Percentiles rank a stretch among this genome's conserved stretches.
Conservation (phyloP, 2,329 filamentous ascomycete species). For the Beauveria sp. region DNA sequence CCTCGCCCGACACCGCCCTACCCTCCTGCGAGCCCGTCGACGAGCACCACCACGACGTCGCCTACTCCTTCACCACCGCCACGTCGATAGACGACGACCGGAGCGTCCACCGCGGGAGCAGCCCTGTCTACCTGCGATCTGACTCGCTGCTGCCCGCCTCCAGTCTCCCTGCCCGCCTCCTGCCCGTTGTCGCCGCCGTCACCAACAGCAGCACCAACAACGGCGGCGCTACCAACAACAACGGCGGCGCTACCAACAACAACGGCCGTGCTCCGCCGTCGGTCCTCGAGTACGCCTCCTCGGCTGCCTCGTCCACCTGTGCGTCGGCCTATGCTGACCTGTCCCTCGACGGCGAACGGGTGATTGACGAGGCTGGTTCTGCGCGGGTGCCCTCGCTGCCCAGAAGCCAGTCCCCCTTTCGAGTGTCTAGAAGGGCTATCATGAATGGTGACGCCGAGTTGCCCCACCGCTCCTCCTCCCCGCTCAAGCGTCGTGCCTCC, state of each 20-base stretch:
- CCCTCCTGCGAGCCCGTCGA: slow-evolving; percentile 45
- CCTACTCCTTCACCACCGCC: slow-evolving; percentile 41
- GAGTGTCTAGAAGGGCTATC: slow-evolving; percentile 42
- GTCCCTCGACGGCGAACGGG: slow-evolving; percentile 48
- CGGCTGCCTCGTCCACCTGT: slow-evolving; percentile 51
- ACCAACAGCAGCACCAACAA: not conserved
- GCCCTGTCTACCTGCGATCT: slow-evolving; percentile 33
- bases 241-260: slow-evolving; percentile 7
- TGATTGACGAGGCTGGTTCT: slow-evolving; percentile 38
- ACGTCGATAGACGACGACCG: slow-evolving; percentile 18
- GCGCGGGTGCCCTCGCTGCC: slow-evolving; percentile 24
- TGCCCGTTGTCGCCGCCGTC: slow-evolving; percentile 30
- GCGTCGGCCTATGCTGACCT: slow-evolving; percentile 48
- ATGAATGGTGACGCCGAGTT: slow-evolving; percentile 51
- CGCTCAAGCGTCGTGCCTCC: slow-evolving; percentile 55
- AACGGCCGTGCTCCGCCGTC: slow-evolving; percentile 20
- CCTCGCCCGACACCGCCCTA: slow-evolving; percentile 38
- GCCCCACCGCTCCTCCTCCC: slow-evolving; percentile 55
- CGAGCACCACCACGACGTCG: slow-evolving; percentile 36
- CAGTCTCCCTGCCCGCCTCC: slow-evolving; percentile 44
- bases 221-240: not conserved
- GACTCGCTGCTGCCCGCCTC: slow-evolving; percentile 38
- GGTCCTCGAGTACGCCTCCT: slow-evolving; percentile 42
- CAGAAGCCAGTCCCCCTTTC: slow-evolving; percentile 46
- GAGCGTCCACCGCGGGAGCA: slow-evolving; percentile 19